Evolutionary conservation across 352 stramenopile genomes (phyloP).

Genomic region (Globisporangium alternatum): DNA sequence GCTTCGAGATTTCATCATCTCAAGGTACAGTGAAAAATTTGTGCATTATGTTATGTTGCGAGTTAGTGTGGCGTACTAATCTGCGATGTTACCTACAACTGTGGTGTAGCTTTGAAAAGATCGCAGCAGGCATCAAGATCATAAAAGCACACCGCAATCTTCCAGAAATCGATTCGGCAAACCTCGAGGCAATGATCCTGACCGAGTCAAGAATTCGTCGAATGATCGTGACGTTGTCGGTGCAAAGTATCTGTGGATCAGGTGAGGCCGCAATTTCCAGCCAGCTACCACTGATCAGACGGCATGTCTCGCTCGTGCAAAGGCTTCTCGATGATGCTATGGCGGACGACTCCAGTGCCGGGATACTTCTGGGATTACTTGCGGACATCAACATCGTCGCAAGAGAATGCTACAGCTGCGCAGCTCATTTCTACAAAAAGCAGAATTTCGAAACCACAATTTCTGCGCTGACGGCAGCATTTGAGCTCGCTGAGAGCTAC

Average conservation of each 20-base stretch:
- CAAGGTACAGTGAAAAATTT: constrained; percentile 23
- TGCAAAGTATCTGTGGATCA: constrained; percentile 10
- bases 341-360: constrained; percentile 19
- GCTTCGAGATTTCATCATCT: constrained; percentile 32
- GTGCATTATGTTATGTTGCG: background rate
- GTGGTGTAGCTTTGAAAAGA: constrained; percentile 27
- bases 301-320: constrained; percentile 28
- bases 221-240: constrained; percentile 34
- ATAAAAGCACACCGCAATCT: background rate
- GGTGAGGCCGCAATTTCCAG: background rate
- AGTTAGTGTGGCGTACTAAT: background rate
- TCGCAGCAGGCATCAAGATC: constrained; percentile 3
- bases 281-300: constrained; percentile 20
- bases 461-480: constrained; percentile 36
- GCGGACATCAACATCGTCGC: constrained; percentile 58
- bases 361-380: constrained; percentile 37
- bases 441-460: constrained; percentile 38
- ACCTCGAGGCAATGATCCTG: constrained; percentile 29
- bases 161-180: constrained; percentile 14
- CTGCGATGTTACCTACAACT: background rate
- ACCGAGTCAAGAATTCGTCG: constrained; percentile 45
- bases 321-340: constrained; percentile 41
- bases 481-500: constrained; percentile 52
- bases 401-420: constrained; percentile 60
- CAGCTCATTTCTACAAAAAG: constrained; percentile 46